Evolutionary conservation across 176 grass and related monocot genomes (phyloP).

Genomic region (Lolium multiflorum): DNA sequence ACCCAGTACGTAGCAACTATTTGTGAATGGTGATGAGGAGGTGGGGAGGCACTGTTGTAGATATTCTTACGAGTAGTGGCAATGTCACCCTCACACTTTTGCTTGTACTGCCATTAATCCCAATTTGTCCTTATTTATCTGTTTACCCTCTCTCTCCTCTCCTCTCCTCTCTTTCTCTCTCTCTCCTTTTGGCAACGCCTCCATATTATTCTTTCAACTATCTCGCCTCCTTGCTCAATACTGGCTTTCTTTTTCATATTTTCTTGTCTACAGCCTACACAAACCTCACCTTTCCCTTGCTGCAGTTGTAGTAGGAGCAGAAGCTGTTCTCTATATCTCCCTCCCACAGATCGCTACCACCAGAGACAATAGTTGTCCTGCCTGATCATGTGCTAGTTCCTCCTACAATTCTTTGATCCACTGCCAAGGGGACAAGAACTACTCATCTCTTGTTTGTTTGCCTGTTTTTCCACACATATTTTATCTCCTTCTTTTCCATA

Average conservation of each 20-base stretch:
- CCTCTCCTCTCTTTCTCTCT: background rate
- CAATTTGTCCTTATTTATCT: conserved; percentile 72
- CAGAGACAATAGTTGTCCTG: conserved; percentile 45
- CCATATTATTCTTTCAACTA: conserved; percentile 59
- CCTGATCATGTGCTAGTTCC: conserved; percentile 56
- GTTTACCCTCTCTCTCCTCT: conserved; percentile 35
- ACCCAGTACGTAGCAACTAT: conserved; percentile 31
- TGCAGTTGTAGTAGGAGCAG: conserved; percentile 33
- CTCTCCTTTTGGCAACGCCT: conserved; percentile 50
- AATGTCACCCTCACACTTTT: conserved; percentile 72
- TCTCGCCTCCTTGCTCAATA: conserved; percentile 48
- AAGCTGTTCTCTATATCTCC: conserved; percentile 33
- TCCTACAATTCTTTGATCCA: conserved; percentile 43
- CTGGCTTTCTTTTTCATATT: conserved; percentile 52
- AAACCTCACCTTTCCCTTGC: conserved; percentile 62
- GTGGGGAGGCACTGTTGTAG: conserved; percentile 51
- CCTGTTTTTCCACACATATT: conserved; percentile 19
- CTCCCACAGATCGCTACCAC: conserved; percentile 38
- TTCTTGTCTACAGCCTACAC: conserved; percentile 36
- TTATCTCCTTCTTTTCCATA: conserved; percentile 7
- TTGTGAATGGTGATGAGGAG: conserved; percentile 49
- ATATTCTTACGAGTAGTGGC: conserved; percentile 74
- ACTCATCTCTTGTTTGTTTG: conserved; percentile 31
- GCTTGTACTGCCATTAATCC: conserved; percentile 69
- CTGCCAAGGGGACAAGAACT: conserved; percentile 42